Conservation (phyloP, 2,329 filamentous ascomycete species). For the Simplicillium aogashimaense region DNA sequence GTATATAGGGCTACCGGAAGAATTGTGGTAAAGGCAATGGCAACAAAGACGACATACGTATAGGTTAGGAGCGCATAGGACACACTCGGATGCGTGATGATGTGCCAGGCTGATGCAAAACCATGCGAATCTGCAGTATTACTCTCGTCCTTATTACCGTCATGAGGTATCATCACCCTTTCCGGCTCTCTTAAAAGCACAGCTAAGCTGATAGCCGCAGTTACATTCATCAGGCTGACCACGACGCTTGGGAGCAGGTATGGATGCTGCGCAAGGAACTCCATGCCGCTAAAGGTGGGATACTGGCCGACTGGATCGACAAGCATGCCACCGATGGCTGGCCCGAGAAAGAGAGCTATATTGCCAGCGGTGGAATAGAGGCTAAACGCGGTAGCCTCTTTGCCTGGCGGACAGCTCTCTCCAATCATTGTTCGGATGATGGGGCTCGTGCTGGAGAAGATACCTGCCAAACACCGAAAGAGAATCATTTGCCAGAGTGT, state of each 20-base stretch:
- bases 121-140: too few species aligned
- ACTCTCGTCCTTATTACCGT: too few species aligned
- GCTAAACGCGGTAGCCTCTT: slow-evolving; percentile 64
- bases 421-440: slow-evolving; percentile 69
- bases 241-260: slow-evolving; percentile 47
- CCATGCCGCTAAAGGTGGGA: slow-evolving; percentile 36
- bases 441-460: slow-evolving; percentile 66
- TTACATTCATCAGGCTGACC: slow-evolving; percentile 44
- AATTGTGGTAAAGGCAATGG: slow-evolving; percentile 62
- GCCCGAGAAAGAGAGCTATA: slow-evolving; percentile 63
- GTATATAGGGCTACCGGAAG: slow-evolving; percentile 62
- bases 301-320: slow-evolving; percentile 59
- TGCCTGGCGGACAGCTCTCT: slow-evolving; percentile 59
- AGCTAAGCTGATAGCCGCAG: slow-evolving; percentile 37
- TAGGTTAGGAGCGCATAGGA: slow-evolving; percentile 56
- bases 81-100: slow-evolving; percentile 56
- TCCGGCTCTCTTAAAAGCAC: slow-evolving; percentile 55
- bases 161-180: not conserved
- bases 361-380: slow-evolving; percentile 71
- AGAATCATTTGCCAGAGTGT: slow-evolving; percentile 66
- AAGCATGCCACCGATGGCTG: slow-evolving; percentile 58
- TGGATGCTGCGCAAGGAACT: slow-evolving; percentile 38
- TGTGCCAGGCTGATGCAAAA: slow-evolving; percentile 19
- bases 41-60: slow-evolving; percentile 57
- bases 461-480: slow-evolving; percentile 59